Evolutionary conservation across 164 flowering plant genomes (phyloP).

Genomic region (Stephania japonica): DNA sequence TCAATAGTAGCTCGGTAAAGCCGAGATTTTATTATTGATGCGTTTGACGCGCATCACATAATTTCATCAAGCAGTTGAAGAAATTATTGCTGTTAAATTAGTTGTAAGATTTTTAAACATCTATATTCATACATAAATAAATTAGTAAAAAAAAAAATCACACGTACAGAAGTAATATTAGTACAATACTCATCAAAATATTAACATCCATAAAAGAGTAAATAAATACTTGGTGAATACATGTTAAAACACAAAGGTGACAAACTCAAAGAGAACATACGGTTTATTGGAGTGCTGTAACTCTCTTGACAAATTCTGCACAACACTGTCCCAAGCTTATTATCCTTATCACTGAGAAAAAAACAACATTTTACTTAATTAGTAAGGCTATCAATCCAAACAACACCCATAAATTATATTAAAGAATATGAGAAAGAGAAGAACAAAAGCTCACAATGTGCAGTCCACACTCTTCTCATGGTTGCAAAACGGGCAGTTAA

Average conservation of each 20-base stretch:
- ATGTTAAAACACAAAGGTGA: background rate
- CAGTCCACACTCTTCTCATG: conserved; percentile 72
- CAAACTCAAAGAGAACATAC: conserved; percentile 15
- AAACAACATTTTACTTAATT: background rate
- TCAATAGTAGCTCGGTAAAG: no score
- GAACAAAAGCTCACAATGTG: conserved; percentile 43
- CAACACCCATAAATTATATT: no score
- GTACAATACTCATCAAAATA: background rate
- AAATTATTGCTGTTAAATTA: no score
- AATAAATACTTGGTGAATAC: background rate
- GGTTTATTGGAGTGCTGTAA: conserved; percentile 42
- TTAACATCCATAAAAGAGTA: background rate
- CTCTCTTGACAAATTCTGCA: conserved; percentile 62
- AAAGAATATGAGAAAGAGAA: no score
- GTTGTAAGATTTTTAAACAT: background rate
- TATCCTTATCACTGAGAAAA: conserved; percentile 45
- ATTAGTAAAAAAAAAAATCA: background rate
- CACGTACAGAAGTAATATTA: background rate
- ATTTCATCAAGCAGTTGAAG: background rate
- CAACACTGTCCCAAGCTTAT: conserved; percentile 40
- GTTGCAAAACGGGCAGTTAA: conserved; percentile 72
- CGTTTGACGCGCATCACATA: background rate
- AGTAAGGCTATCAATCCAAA: no score
- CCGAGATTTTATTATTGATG: no score
- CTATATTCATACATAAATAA: background rate